Conservation (phyloP, 2,329 filamentous ascomycete genomes). For the Bipolaris sorokiniana region DNA sequence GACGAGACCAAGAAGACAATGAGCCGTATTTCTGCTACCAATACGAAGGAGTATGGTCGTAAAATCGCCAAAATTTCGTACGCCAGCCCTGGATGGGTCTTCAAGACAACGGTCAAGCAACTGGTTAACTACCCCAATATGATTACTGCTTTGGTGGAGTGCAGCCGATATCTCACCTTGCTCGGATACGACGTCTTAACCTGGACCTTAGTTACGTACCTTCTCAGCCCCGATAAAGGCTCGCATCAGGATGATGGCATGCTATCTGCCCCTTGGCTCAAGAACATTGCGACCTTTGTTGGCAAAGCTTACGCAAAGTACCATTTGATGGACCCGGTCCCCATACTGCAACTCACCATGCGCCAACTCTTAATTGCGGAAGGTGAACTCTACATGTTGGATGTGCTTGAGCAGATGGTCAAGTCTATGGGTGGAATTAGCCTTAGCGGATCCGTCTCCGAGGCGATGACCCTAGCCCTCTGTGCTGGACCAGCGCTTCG, state of each 20-base stretch:
- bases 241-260: constrained; percentile 69
- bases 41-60: constrained; percentile 83
- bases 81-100: constrained; percentile 88
- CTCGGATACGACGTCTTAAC: constrained; percentile 91
- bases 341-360: constrained; percentile 88
- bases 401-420: constrained; percentile 89
- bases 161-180: constrained; percentile 89
- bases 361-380: constrained; percentile 72
- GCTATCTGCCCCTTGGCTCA: constrained; percentile 89
- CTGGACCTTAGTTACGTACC: constrained; percentile 83
- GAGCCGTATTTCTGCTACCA: constrained; percentile 88
- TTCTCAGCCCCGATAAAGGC: constrained; percentile 63
- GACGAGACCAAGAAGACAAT: constrained; percentile 84
- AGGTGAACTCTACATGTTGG: constrained; percentile 90
- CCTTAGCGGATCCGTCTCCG: constrained; percentile 84
- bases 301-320: constrained; percentile 90
- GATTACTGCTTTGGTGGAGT: constrained; percentile 93
- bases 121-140: constrained; percentile 95
- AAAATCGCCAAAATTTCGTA: constrained; percentile 90
- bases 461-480: constrained; percentile 85
- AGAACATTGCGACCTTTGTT: constrained; percentile 87
- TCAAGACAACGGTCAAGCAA: constrained; percentile 85
- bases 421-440: constrained; percentile 93
- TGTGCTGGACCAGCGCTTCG: constrained; percentile 82
- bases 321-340: constrained; percentile 78